These are phyloP conservation scores for Epichloe gansuensis DNA, from an alignment of 2,329 filamentous ascomycete species.

Conservation along the genomic window DNA sequence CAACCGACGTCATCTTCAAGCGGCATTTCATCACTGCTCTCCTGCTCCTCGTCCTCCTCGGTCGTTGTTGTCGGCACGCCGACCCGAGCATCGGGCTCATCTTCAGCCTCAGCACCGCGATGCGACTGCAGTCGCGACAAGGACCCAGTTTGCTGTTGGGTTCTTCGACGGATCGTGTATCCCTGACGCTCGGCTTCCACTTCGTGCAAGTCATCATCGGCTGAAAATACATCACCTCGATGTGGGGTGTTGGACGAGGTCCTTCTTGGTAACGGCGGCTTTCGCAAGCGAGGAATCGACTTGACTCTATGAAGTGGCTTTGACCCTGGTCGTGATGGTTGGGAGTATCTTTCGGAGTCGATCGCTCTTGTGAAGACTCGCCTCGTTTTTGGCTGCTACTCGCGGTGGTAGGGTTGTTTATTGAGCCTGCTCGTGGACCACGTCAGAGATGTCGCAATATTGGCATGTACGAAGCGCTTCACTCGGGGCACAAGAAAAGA, in stretches of 20 bases:
- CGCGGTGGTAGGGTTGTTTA: constrained; percentile 8
- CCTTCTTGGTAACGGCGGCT: constrained; percentile 61
- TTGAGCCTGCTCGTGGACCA: constrained; percentile 7
- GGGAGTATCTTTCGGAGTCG: constrained; percentile 19
- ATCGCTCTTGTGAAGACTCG: constrained; percentile 26
- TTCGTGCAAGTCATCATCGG: constrained; percentile 76
- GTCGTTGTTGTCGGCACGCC: constrained; percentile 8
- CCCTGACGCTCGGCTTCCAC: constrained; percentile 51
- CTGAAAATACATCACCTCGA: constrained; percentile 77
- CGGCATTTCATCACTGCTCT: constrained; percentile 26
- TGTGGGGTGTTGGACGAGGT: constrained; percentile 68
- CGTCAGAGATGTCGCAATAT: background rate
- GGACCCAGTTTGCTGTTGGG: constrained; percentile 16
- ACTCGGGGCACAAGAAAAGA: background rate
- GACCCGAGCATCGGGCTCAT: constrained; percentile 11
- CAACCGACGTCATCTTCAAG: constrained; percentile 41
- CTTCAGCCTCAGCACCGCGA: constrained; percentile 11
- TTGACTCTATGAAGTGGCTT: constrained; percentile 36
- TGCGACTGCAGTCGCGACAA: constrained; percentile 32
- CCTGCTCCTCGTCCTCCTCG: constrained; percentile 13
- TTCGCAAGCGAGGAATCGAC: constrained; percentile 43
- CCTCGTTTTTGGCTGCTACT: constrained; percentile 21
- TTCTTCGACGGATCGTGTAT: constrained; percentile 22
- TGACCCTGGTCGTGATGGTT: constrained; percentile 25
- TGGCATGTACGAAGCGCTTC: background rate